These are phyloP conservation scores for Dalechampia spathulata DNA, from an alignment of 441 rosid genomes.

Conservation along the genomic window DNA sequence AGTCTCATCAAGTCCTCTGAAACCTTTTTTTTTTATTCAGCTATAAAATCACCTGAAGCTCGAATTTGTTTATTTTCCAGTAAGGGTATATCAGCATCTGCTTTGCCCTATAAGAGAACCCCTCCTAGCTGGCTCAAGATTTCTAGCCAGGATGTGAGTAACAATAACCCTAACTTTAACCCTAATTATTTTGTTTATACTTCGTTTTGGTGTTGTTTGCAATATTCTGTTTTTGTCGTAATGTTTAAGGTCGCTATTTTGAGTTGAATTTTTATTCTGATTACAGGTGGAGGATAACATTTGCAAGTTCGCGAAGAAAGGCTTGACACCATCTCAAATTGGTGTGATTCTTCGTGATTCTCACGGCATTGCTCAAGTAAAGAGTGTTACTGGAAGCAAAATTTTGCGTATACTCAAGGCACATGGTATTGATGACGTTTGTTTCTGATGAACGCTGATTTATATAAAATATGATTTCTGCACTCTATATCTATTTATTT, in stretches of 20 bases:
- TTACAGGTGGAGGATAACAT: constrained; percentile 58
- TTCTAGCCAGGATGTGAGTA: constrained; percentile 45
- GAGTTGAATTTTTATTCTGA: not conserved
- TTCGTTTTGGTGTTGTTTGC: not conserved
- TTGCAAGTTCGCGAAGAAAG: constrained; percentile 79
- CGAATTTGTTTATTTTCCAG: constrained; percentile 7
- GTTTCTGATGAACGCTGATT: no score
- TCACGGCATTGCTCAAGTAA: constrained; percentile 80
- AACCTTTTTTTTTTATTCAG: not conserved
- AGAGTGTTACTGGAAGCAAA: constrained; percentile 69
- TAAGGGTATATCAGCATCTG: constrained; percentile 79
- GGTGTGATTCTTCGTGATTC: constrained; percentile 85
- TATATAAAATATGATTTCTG: no score
- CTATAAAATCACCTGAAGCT: no score
- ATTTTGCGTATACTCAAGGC: constrained; percentile 69
- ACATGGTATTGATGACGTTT: constrained; percentile 21
- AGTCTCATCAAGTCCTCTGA: not conserved
- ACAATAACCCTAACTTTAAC: no score
- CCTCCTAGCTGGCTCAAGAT: constrained; percentile 72
- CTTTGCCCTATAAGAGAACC: constrained; percentile 77
- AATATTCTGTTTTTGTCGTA: not conserved
- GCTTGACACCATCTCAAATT: constrained; percentile 79
- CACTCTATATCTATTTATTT: no score
- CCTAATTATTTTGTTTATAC: no score
- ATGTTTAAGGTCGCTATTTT: not conserved